Conservation (phyloP, 768 basidiomycete species). For the Agrocybe chaxingu region DNA sequence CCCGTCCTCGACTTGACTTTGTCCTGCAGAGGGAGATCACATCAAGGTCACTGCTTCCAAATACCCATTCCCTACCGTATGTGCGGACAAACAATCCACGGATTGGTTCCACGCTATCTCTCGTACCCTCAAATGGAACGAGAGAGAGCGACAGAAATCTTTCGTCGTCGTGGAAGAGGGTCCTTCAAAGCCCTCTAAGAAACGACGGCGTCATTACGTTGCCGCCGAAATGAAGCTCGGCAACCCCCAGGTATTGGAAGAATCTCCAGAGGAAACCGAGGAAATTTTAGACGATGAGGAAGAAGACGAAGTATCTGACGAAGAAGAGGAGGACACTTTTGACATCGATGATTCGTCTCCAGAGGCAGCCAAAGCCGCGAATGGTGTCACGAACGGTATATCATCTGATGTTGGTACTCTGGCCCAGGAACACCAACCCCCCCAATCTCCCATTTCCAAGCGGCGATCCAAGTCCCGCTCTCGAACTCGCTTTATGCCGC, state of each 20-base stretch:
- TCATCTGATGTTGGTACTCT: background rate
- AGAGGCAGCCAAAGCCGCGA: constrained; percentile 34
- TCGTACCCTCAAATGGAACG: constrained; percentile 98
- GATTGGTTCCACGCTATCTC: constrained; percentile 99
- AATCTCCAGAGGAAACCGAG: constrained; percentile 40
- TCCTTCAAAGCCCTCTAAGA: constrained; percentile 36
- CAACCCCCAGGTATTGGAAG: constrained; percentile 21
- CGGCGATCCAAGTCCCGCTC: constrained; percentile 42
- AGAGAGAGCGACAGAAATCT: constrained; percentile 96
- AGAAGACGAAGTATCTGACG: constrained; percentile 47
- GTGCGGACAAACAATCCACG: constrained; percentile 94
- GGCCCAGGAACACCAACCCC: constrained; percentile 4
- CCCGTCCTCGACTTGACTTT: constrained; percentile 6
- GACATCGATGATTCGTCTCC: constrained; percentile 92
- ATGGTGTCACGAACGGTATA: too few relatives aligned
- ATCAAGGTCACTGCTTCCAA: constrained; percentile 97
- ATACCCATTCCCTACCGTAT: constrained; percentile 98
- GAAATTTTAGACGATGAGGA: constrained; percentile 40
- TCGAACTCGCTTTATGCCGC: constrained; percentile 35
- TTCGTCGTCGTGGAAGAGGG: constrained; percentile 97
- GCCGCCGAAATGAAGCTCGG: constrained; percentile 12
- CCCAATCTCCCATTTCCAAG: constrained; percentile 8
- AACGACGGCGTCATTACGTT: background rate
- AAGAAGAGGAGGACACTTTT: constrained; percentile 70
- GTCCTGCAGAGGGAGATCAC: constrained; percentile 87